These are phyloP conservation scores for Fusarium secorum DNA, from an alignment of 2,329 filamentous ascomycete genomes.

Conservation along the genomic window DNA sequence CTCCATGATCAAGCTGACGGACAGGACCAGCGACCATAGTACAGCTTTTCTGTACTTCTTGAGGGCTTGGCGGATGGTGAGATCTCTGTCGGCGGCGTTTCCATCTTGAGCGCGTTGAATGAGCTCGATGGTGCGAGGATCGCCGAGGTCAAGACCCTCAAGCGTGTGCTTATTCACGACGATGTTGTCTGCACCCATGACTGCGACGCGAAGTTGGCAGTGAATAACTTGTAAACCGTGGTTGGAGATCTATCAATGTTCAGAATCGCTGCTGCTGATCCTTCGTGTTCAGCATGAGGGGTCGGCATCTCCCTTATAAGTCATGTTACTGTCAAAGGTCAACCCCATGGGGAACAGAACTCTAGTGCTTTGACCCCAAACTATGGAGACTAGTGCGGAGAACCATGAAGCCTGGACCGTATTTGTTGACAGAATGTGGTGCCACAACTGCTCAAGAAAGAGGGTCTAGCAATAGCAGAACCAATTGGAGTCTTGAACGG, in stretches of 20 bases:
- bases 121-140: slow-evolving; percentile 1
- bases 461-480: background rate
- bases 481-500: background rate
- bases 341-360: background rate
- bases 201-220: background rate
- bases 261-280: fast-evolving
- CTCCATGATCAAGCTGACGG: background rate
- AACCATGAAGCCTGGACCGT: background rate
- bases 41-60: background rate
- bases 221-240: fast-evolving
- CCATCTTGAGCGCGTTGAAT: slow-evolving; percentile 24
- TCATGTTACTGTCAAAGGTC: background rate
- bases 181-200: background rate
- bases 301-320: background rate
- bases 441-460: background rate
- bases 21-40: background rate
- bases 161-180: background rate
- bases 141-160: background rate
- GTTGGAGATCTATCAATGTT: fast-evolving
- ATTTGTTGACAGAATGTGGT: background rate
- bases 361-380: background rate
- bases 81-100: slow-evolving; percentile 29
- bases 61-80: slow-evolving; percentile 23
- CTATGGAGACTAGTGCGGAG: background rate
- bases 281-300: background rate